These are phyloP conservation scores for Penicillium expansum DNA, from an alignment of 2,329 filamentous ascomycete species.

Conservation along the genomic window DNA sequence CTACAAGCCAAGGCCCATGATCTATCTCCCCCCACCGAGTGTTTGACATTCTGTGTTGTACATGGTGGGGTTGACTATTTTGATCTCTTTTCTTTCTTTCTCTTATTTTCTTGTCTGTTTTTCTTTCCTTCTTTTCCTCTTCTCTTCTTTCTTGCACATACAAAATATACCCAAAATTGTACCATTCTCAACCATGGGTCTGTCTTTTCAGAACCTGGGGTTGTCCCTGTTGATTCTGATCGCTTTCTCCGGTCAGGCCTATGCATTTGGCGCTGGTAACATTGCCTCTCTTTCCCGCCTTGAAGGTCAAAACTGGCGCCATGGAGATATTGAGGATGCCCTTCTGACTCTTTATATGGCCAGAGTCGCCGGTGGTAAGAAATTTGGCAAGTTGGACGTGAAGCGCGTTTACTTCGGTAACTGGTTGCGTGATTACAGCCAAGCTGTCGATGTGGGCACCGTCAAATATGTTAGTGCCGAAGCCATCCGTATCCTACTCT, in stretches of 20 bases:
- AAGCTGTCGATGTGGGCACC: conserved; percentile 89
- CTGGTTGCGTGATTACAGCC: conserved; percentile 90
- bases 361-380: conserved; percentile 66
- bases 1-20: neutral
- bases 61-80: conserved; percentile 6
- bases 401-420: conserved; percentile 94
- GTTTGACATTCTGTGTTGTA: conserved; percentile 6
- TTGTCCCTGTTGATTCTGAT: conserved; percentile 57
- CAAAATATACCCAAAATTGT: neutral
- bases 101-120: neutral
- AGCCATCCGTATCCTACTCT: conserved; percentile 84
- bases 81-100: neutral
- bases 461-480: conserved; percentile 88
- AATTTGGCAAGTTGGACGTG: conserved; percentile 83
- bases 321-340: conserved; percentile 91
- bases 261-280: conserved; percentile 85
- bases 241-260: conserved; percentile 63
- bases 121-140: neutral
- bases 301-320: conserved; percentile 83
- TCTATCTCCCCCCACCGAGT: conserved; percentile 11
- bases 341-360: conserved; percentile 71
- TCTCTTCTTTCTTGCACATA: neutral
- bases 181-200: conserved; percentile 18
- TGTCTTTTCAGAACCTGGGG: conserved; percentile 18
- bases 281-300: conserved; percentile 77